Evolutionary conservation across 2,329 filamentous ascomycete genomes (phyloP).

Genomic region (Tolypocladium ovalisporum): DNA sequence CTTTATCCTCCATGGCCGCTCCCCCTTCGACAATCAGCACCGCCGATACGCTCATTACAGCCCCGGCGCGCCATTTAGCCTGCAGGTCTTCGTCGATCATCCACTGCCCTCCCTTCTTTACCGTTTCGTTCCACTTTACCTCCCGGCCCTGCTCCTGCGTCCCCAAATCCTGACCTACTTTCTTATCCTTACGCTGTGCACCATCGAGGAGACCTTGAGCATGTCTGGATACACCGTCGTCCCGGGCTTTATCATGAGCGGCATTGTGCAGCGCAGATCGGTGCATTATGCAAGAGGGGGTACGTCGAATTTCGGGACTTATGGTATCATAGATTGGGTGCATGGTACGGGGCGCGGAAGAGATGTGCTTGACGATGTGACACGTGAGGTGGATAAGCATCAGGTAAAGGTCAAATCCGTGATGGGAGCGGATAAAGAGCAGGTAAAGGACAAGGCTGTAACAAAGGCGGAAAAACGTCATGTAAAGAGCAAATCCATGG

Average conservation of each 20-base stretch:
- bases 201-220: conserved; percentile 54
- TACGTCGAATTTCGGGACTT: background rate
- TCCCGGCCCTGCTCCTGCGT: conserved; percentile 53
- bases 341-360: background rate
- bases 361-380: background rate
- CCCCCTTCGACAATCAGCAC: conserved; percentile 30
- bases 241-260: conserved; percentile 41
- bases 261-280: conserved; percentile 31
- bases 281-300: conserved; percentile 12
- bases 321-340: background rate
- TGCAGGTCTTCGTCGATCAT: conserved; percentile 58
- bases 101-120: conserved; percentile 52
- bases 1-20: conserved; percentile 53
- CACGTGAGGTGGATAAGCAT: background rate
- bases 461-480: background rate
- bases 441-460: background rate
- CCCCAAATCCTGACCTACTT: conserved; percentile 66
- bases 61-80: conserved; percentile 45
- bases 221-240: conserved; percentile 57
- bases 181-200: conserved; percentile 50
- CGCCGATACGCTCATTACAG: conserved; percentile 38
- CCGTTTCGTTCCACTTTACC: conserved; percentile 53
- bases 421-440: background rate
- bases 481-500: too few species aligned
- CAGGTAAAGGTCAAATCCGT: background rate